These are phyloP conservation scores for Oryza brachyantha DNA, from an alignment of 176 grass and related monocot species.

Conservation along the genomic window DNA sequence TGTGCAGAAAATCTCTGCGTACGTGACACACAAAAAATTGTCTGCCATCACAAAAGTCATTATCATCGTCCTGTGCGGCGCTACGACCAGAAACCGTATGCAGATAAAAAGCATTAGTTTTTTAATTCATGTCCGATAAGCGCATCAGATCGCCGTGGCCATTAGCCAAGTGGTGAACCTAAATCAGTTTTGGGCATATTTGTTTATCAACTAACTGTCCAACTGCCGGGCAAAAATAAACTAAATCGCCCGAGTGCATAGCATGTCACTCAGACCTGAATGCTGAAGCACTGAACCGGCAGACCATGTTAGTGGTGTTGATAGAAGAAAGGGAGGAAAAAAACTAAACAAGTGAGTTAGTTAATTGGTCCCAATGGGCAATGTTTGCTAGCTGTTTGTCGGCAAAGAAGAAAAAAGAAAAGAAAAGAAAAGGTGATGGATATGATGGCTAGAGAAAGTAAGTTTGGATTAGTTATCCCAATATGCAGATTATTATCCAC, in stretches of 20 bases:
- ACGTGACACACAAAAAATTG: slow-evolving; percentile 1
- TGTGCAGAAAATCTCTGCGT: neutral
- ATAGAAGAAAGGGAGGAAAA: neutral
- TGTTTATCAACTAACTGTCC: slow-evolving; percentile 18
- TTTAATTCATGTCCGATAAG: slow-evolving; percentile 15
- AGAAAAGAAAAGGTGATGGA: neutral
- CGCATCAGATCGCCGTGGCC: slow-evolving; percentile 26
- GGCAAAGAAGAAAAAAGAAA: neutral
- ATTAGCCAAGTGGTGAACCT: slow-evolving; percentile 32
- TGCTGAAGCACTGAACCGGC: neutral
- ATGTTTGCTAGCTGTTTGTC: neutral
- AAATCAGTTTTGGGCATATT: neutral
- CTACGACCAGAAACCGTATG: slow-evolving; percentile 24
- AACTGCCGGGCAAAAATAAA: neutral
- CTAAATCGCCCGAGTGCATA: slow-evolving; percentile 1
- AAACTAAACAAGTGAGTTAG: neutral
- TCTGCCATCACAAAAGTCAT: slow-evolving; percentile 11
- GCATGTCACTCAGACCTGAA: neutral
- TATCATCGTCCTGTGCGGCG: neutral
- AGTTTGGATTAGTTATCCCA: neutral
- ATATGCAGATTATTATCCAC: neutral
- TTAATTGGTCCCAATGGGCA: neutral
- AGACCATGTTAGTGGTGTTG: neutral
- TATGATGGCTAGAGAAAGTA: neutral
- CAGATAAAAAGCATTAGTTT: neutral